A percentile compares a stretch with the other conserved stretches of the same genome.
These are phyloP conservation scores for Ceratobasidium sp. DNA, from an alignment of 1,284 basidiomycete species.

Conservation along the genomic window DNA sequence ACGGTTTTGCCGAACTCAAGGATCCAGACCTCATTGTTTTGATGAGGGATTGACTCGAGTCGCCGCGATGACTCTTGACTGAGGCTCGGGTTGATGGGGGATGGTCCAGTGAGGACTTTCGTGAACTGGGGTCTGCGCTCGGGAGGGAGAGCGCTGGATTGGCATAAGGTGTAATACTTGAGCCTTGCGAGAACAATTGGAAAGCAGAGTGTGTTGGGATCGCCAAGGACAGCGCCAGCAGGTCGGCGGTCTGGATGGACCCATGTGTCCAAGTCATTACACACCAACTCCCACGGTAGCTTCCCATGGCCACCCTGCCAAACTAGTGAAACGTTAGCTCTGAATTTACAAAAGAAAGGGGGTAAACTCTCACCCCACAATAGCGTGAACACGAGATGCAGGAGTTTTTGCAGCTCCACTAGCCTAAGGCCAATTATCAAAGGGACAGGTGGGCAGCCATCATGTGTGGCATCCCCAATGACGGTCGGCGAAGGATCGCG, in stretches of 20 bases:
- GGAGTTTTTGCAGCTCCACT: background rate
- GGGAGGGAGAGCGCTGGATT: background rate
- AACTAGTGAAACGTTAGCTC: background rate
- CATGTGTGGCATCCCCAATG: background rate
- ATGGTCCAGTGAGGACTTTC: background rate
- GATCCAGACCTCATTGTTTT: background rate
- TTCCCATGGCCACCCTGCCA: background rate
- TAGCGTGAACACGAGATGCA: background rate
- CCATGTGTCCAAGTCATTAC: background rate
- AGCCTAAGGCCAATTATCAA: background rate
- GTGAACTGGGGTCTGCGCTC: background rate
- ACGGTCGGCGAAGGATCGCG: background rate
- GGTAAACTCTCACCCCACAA: background rate
- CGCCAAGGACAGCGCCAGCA: background rate
- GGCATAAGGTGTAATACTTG: background rate
- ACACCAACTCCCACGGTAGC: background rate
- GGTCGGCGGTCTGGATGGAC: background rate
- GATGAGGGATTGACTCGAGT: background rate
- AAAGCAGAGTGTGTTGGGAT: background rate
- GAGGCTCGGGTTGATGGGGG: background rate
- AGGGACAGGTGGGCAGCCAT: background rate
- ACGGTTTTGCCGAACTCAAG: background rate
- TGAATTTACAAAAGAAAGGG: too few species aligned
- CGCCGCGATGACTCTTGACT: slow-evolving; percentile 13
- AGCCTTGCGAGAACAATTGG: background rate